Evolutionary conservation across 192 early-diverging fungal genomes (phyloP), one percentile per base, ranked within the genome.

Genomic region (Backusella tarrabulga): DNA sequence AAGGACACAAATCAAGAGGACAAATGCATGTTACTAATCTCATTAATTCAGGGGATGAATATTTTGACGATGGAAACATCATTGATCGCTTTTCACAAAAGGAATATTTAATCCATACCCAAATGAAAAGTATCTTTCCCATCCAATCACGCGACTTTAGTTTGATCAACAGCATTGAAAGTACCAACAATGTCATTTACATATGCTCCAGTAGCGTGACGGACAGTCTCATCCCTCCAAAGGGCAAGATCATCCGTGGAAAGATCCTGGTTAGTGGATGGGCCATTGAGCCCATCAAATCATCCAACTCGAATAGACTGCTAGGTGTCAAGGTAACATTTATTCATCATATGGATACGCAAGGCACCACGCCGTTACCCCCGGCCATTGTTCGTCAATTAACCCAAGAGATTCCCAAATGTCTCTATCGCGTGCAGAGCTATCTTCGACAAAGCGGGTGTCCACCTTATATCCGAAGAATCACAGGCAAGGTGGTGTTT

Each of bases 271-370:
- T 86, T 6, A 79, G 82, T 9, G 88, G 88, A 19, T 89, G 86
- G 86, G 73, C 77, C 2, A 68, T 89, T 34, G 44, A 78, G 41
- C 83, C 88, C 0, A 79, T 42, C 0, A 86, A 82, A 80, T 80
- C 85, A 72, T 50, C 38, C 7, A 82, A 35, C 74, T 40, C 72
- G 14, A 84, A 83, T 35, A 78, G 81, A 21, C 79, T 77, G 0
- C 32, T 74, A 0, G 76, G 82, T 26, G 81, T 86, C 8, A 75
- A 80, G 42, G 76, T 84, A 4, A 79, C 81, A 0, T 88, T 81
- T 79, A 76, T 88, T 15, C 81, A 79, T 21, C 85, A 87, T 46
- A 84, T 83, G 34, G 87, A 86, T 79, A 8, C 80, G 32, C 84
- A 87, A 78, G 78, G 85, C 44, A 76, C 80, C 19, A 84, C 80